Base-by-base conservation (phyloP, 257 asterid genomes). In the Leptodermis oblonga region DNA sequence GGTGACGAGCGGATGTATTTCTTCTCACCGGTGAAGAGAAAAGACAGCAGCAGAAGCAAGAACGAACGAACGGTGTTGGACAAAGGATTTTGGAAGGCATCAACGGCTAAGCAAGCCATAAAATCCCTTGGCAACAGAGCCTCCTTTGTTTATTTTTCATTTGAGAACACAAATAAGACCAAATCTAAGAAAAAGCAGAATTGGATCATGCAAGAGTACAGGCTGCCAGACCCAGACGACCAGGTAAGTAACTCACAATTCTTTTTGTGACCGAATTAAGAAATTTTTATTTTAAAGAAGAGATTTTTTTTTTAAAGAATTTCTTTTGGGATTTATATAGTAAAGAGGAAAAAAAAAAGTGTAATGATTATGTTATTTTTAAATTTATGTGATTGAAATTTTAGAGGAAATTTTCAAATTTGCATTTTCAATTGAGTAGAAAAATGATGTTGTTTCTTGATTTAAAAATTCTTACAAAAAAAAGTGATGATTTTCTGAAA, bases 161-260 rank as follows among this genome's bases (percentile, higher is more conserved):
- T 28, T 17, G 62, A 55, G 36, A 26, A 3, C n/a, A n/a, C n/a
- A 28, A 28, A 55, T 55, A 33, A 33, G 2, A 17, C 15, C 18
- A 55, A 13, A 28, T 5, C 26, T 55, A 55, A 2, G 5, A 26
- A 2, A 28, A 55, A 55, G 62, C 36, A 55, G 7, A 26, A 55
- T 55, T 55, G 62, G 62, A 17, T 55, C 62, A 55, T 55, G 62
- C 30, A 28, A 28, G 62, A 55, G 62, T 55, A 11, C 37, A 55
- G 62, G 6, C 36, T 55, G 12, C 0, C 45, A 39, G 45, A 39
- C 20, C n/a, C n/a, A n/a, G n/a, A n/a, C n/a, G n/a, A n/a, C n/a
- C n/a, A n/a, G n/a, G n/a, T n/a, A n/a, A n/a, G n/a, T n/a, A n/a
- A n/a, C n/a, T n/a, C n/a, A n/a, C n/a, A n/a, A n/a, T n/a, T n/a